phyloP scores from a whole-genome alignment of 2,329 filamentous ascomycete species.

The Volutella citrinella region DNA sequence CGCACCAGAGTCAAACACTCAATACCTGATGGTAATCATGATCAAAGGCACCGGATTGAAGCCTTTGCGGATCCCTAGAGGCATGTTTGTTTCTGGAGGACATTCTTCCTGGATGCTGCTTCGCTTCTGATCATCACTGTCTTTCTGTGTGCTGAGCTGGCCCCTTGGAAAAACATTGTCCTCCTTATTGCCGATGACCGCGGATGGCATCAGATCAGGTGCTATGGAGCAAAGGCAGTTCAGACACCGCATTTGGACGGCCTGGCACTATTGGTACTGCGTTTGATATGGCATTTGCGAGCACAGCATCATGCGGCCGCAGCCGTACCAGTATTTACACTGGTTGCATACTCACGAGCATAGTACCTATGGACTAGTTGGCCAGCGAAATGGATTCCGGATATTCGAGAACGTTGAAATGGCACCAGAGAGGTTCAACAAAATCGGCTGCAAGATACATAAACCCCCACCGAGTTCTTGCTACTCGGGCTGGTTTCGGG shows the following conservation, averaged over 20 bases:
- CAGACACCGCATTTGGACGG: conserved; percentile 10
- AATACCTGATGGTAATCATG: conserved; percentile 13
- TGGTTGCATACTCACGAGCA: conserved; percentile 47
- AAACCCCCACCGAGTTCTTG: no score
- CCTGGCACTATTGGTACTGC: conserved; percentile 10
- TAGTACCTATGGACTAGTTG: conserved; percentile 41
- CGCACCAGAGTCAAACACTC: conserved; percentile 6
- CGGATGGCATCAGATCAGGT: conserved; percentile 10
- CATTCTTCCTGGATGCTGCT: no score
- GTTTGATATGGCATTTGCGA: conserved; percentile 14
- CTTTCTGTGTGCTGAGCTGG: conserved; percentile 3
- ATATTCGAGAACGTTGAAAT: conserved; percentile 43
- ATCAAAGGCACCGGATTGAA: conserved; percentile 2
- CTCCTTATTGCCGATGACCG: conserved; percentile 9
- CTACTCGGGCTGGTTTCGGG: no score
- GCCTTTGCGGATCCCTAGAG: neutral
- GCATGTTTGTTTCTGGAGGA: neutral
- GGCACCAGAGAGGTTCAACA: conserved; percentile 35
- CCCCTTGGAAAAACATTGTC: conserved; percentile 11
- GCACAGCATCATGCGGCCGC: conserved; percentile 44
- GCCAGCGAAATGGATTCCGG: conserved; percentile 38
- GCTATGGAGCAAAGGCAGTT: conserved; percentile 11
- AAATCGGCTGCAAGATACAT: conserved; percentile 40
- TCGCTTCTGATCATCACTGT: no score
- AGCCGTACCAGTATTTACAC: conserved; percentile 47